A percentile compares a stretch with the other conserved stretches of the same genome.
These are phyloP conservation scores for Tetracentron sinense DNA, from an alignment of 164 flowering plant species.

Conservation along the genomic window DNA sequence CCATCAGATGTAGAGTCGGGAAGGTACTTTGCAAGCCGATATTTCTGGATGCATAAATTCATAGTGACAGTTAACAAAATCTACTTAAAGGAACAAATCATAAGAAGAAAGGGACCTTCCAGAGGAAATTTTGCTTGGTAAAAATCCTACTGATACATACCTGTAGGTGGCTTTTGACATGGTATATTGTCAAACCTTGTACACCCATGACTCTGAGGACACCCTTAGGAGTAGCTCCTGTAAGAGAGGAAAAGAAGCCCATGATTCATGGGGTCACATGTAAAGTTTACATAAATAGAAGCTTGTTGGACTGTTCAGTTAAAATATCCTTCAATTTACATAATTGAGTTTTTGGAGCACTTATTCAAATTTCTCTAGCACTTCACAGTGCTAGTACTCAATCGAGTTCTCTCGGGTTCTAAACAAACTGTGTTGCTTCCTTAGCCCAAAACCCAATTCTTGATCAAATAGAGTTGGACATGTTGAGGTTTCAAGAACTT, in stretches of 20 bases:
- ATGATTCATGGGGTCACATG: not conserved
- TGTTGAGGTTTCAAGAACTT: not conserved
- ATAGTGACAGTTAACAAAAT: slow-evolving; percentile 1
- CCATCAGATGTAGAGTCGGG: slow-evolving; percentile 91
- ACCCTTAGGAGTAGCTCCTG: slow-evolving; percentile 98
- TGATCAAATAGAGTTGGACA: not conserved
- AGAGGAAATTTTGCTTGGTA: not conserved
- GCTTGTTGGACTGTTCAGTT: too few relatives aligned
- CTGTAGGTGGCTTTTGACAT: slow-evolving; percentile 98
- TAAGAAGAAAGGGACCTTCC: not conserved
- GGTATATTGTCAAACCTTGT: slow-evolving; percentile 87
- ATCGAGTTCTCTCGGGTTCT: not conserved
- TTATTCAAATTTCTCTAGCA: too few relatives aligned
- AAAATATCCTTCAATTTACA: too few relatives aligned
- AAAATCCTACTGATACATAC: slow-evolving; percentile 25
- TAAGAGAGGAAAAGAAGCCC: slow-evolving; percentile 4
- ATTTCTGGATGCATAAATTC: slow-evolving; percentile 59
- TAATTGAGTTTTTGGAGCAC: too few relatives aligned
- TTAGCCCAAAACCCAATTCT: not conserved
- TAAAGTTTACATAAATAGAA: too few relatives aligned
- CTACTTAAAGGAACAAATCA: not conserved
- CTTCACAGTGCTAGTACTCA: not conserved
- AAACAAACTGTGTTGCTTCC: not conserved
- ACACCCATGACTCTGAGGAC: slow-evolving; percentile 96
- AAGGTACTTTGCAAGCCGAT: slow-evolving; percentile 89